Evolutionary conservation across 2,329 filamentous ascomycete species (phyloP).

Genomic region (Ophiosphaerella narmari): DNA sequence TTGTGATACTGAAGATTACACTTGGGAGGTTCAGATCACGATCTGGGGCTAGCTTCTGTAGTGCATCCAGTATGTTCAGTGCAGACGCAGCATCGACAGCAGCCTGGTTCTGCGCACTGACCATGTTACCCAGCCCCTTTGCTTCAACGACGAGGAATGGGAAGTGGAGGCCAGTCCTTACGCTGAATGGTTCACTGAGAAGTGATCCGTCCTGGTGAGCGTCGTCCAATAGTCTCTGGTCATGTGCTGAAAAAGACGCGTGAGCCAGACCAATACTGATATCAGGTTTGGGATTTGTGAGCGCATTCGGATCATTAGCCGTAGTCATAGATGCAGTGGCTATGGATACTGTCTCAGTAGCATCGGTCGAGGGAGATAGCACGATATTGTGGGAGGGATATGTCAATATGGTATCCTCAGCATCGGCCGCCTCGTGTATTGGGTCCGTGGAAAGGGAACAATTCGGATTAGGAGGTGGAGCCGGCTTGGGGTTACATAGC

Average conservation of each 20-base stretch:
- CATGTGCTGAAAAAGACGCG: slow-evolving; percentile 3
- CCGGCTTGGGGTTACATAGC: too few relatives aligned
- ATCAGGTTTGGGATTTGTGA: slow-evolving; percentile 8
- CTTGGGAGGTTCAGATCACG: neutral
- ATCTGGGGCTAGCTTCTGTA: neutral
- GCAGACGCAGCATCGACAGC: slow-evolving; percentile 10
- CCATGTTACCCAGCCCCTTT: slow-evolving; percentile 9
- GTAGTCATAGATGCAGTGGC: neutral
- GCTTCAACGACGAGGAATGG: slow-evolving; percentile 15
- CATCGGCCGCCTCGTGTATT: too few relatives aligned
- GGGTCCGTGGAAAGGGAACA: too few relatives aligned
- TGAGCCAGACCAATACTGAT: slow-evolving; percentile 9
- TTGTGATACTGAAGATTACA: neutral
- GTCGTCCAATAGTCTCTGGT: slow-evolving; percentile 1
- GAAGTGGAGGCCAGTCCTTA: slow-evolving; percentile 13
- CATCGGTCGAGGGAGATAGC: too few relatives aligned
- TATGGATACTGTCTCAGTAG: neutral
- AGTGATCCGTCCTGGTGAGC: neutral
- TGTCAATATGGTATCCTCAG: too few relatives aligned
- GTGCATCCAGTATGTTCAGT: slow-evolving; percentile 7
- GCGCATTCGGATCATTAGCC: neutral
- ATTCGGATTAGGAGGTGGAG: too few relatives aligned
- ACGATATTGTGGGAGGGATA: too few relatives aligned
- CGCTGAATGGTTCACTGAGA: slow-evolving; percentile 9
- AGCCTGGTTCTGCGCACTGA: slow-evolving; percentile 15